Percentiles rank a stretch among this genome's conserved stretches.
These are phyloP conservation scores for Triadica sebifera DNA, from an alignment of 345 rosid species.

Conservation along the genomic window DNA sequence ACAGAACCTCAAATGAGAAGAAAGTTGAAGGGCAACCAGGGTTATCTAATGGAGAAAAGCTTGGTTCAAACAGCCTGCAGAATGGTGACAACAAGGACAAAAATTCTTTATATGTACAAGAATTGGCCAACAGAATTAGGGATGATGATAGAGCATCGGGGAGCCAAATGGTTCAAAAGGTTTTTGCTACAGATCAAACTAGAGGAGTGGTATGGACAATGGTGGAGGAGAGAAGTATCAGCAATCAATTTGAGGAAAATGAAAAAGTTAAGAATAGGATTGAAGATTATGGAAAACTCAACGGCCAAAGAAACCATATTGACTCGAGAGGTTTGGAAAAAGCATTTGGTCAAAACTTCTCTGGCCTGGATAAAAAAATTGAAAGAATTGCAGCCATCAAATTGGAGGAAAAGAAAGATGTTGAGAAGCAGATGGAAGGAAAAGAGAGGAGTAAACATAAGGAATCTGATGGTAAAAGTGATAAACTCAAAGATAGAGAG, in stretches of 20 bases:
- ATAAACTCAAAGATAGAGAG: constrained; percentile 31
- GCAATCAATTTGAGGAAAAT: constrained; percentile 23
- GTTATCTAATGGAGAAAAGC: constrained; percentile 26
- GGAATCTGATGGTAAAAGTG: constrained; percentile 32
- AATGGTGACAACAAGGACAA: constrained; percentile 36
- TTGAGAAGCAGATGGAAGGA: constrained; percentile 33
- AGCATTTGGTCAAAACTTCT: constrained; percentile 22
- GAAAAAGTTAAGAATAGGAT: constrained; percentile 33
- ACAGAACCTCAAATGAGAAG: constrained; percentile 26
- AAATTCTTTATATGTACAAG: constrained; percentile 43
- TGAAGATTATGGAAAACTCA: constrained; percentile 33
- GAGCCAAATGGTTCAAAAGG: constrained; percentile 37
- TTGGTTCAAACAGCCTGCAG: constrained; percentile 29
- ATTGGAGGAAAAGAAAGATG: constrained; percentile 40
- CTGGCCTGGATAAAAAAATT: constrained; percentile 25
- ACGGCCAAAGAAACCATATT: constrained; percentile 24
- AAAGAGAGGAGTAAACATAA: constrained; percentile 36
- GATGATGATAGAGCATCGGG: constrained; percentile 48
- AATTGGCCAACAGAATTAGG: constrained; percentile 52
- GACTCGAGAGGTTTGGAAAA: constrained; percentile 29
- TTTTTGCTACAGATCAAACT: constrained; percentile 21
- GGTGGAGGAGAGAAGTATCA: constrained; percentile 20
- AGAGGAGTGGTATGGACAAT: constrained; percentile 29
- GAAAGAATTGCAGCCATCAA: constrained; percentile 34
- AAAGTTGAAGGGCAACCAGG: constrained; percentile 29